Base-by-base conservation (phyloP, 768 basidiomycete species). In the Lentinula sp. region DNA sequence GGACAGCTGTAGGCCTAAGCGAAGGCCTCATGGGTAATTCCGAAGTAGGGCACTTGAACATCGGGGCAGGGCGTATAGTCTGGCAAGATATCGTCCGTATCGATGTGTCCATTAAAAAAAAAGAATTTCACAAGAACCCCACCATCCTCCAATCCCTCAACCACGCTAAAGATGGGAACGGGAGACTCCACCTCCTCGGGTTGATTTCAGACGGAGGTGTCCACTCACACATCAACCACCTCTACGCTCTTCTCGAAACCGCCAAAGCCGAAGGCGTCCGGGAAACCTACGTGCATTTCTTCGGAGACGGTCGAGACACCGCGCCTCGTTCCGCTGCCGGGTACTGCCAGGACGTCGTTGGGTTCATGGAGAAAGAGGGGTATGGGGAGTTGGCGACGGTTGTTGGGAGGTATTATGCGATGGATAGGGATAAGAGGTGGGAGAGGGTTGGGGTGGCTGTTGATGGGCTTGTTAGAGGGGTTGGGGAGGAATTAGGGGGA, bases 1-100 rank as follows among this genome's bases (percentile, higher is more conserved):
- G 95, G 9, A 80, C 91, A n/a, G 89, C 94, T 5, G 95, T 98
- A 4, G 95, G 95, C 1, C 79, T 98, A 58, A 93, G 80, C 67
- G 95, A 97, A 48, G 95, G 95, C 0, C 83, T 97, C 58, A 98
- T 98, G 95, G 95, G 95, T 15, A 96, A 98, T 76, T 96, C 95
- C 2, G 95, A 98, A 76, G 95, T 97, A 64, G 95, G 95, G 3
- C 95, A 97, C 70, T 76, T 97, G 63, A 98, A 98, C 74, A 93
- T 95, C 65, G 95, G 95, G 37, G 95, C 95, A 57, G 95, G 95
- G 0, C 87, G 95, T 21, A 82, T 97, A 54, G 94, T 97, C 32
- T 97, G 95, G 95, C 95, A 98, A 28, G 28, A 28, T 0, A 28
- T 28, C 28, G 28, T 28, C 28, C 85, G 88, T 64, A 97, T 97